phyloP scores from a whole-genome alignment of 2,329 filamentous ascomycete species.

The Hymenoscyphus albidus region DNA sequence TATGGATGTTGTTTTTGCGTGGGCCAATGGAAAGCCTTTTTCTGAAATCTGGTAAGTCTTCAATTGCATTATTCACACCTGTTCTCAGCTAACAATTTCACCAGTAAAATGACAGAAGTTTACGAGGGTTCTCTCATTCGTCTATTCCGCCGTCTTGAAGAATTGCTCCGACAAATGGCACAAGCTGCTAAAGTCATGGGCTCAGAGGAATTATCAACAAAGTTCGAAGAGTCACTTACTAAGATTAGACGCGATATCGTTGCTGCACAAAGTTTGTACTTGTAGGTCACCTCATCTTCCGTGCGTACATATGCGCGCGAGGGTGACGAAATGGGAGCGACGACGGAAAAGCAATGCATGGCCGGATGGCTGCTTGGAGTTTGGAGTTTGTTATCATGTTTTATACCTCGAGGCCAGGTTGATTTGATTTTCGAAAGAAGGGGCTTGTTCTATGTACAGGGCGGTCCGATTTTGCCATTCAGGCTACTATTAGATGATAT shows the following conservation, averaged over 20 bases:
- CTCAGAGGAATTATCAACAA: slow-evolving; percentile 85
- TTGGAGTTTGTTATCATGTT: slow-evolving; percentile 16
- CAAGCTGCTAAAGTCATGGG: slow-evolving; percentile 98
- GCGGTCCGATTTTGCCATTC: background rate
- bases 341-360: slow-evolving; percentile 14
- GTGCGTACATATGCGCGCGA: background rate
- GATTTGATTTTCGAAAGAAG: background rate
- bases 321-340: background rate
- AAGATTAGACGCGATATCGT: slow-evolving; percentile 94
- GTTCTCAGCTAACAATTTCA: slow-evolving; percentile 15
- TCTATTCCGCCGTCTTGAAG: slow-evolving; percentile 91
- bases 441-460: background rate
- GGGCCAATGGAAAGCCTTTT: slow-evolving; percentile 88
- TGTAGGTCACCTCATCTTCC: slow-evolving; percentile 49
- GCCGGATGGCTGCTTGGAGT: slow-evolving; percentile 14
- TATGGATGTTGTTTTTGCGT: slow-evolving; percentile 93
- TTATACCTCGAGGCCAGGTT: slow-evolving; percentile 1
- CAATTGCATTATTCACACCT: slow-evolving; percentile 17
- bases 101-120: slow-evolving; percentile 96
- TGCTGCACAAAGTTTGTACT: slow-evolving; percentile 86
- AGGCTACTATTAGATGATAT: background rate
- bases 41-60: slow-evolving; percentile 84
- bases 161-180: slow-evolving; percentile 89
- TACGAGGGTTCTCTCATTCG: slow-evolving; percentile 97
- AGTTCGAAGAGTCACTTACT: slow-evolving; percentile 80